Evolutionary conservation across 129 eudicot genomes (phyloP).

Genomic region (Glebionis coronaria): DNA sequence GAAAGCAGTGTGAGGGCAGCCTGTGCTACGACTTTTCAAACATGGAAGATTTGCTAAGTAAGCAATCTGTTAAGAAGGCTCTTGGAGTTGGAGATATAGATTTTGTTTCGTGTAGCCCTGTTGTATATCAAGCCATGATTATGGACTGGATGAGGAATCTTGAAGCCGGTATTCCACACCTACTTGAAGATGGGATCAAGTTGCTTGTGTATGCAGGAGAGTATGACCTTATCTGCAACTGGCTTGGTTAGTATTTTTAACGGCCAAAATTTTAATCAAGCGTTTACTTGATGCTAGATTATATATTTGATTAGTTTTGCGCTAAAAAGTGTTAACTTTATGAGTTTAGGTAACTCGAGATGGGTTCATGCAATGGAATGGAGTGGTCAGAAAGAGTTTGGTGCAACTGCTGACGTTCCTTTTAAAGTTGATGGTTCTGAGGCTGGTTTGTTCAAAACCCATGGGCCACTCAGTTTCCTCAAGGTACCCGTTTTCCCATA

Average conservation of each 20-base stretch:
- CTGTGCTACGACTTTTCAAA: slow-evolving; percentile 92
- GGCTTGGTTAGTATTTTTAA: slow-evolving; percentile 75
- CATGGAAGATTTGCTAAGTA: slow-evolving; percentile 65
- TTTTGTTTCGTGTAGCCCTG: slow-evolving; percentile 79
- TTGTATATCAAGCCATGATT: slow-evolving; percentile 79
- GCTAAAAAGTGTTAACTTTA: background rate
- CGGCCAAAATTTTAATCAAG: background rate
- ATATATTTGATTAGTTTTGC: background rate
- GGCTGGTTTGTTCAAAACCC: slow-evolving; percentile 58
- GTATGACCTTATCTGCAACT: slow-evolving; percentile 96
- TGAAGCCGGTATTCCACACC: slow-evolving; percentile 86
- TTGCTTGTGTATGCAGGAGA: slow-evolving; percentile 92
- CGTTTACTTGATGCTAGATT: background rate
- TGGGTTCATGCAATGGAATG: slow-evolving; percentile 90
- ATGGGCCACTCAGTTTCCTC: slow-evolving; percentile 65
- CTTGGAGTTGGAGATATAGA: slow-evolving; percentile 83
- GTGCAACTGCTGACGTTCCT: slow-evolving; percentile 36
- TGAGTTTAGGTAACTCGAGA: slow-evolving; percentile 57
- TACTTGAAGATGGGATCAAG: slow-evolving; percentile 84
- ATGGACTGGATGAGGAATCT: slow-evolving; percentile 97
- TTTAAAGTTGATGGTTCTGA: slow-evolving; percentile 61
- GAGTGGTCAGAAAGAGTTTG: slow-evolving; percentile 68
- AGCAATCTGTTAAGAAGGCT: slow-evolving; percentile 63
- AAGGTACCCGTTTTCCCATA: slow-evolving; percentile 32
- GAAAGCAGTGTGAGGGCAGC: slow-evolving; percentile 87